phyloP scores from a whole-genome alignment of 1,139 yeast genomes.

The Debaryomyces fabryi region DNA sequence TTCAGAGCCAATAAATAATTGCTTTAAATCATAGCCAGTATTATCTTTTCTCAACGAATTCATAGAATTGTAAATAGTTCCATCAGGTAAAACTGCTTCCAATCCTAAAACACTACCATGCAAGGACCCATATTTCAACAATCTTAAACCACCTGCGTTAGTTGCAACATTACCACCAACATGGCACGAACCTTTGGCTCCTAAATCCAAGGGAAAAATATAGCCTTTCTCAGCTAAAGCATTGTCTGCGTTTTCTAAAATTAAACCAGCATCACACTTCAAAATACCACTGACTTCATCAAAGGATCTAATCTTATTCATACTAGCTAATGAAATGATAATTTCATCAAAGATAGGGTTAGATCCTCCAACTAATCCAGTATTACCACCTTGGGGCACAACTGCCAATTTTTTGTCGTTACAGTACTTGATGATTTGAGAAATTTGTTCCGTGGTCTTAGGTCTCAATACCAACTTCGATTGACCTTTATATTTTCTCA shows the following conservation, averaged over 20 bases:
- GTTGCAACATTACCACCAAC: conserved; percentile 96
- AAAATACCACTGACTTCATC: conserved; percentile 83
- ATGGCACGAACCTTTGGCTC: conserved; percentile 97
- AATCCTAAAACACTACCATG: conserved; percentile 92
- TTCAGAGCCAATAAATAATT: conserved; percentile 89
- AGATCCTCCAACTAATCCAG: conserved; percentile 96
- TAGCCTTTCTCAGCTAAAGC: conserved; percentile 79
- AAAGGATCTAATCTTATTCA: conserved; percentile 81
- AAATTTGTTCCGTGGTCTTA: conserved; percentile 76
- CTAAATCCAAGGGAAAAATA: conserved; percentile 91
- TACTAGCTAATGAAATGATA: conserved; percentile 63
- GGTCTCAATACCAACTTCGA: conserved; percentile 84
- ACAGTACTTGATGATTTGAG: conserved; percentile 78
- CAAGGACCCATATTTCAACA: conserved; percentile 86
- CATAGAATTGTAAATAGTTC: conserved; percentile 78
- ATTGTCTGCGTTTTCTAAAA: conserved; percentile 83
- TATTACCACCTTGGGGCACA: conserved; percentile 97
- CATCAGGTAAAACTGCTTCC: conserved; percentile 91
- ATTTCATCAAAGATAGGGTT: conserved; percentile 93
- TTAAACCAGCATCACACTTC: conserved; percentile 89
- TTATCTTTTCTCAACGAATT: conserved; percentile 88
- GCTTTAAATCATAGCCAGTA: conserved; percentile 92
- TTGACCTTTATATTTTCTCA: conserved; percentile 91
- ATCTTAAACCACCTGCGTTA: conserved; percentile 92
- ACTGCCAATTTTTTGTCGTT: conserved; percentile 78